phyloP scores from a whole-genome alignment of 192 early-diverging fungal genomes.

The Backusella macrospora region DNA sequence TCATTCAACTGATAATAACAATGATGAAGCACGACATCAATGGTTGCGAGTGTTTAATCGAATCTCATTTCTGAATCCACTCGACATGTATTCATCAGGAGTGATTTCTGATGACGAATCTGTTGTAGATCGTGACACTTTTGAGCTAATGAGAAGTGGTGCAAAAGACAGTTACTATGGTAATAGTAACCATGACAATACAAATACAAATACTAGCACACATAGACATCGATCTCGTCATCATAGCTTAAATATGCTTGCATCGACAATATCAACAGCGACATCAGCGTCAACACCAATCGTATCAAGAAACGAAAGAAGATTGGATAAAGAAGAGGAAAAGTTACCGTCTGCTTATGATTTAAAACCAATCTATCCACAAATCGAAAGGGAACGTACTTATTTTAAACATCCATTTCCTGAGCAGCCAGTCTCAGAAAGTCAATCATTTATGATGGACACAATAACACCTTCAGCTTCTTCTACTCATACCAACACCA shows the following conservation, averaged over 20 bases:
- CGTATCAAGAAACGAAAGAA: too few relatives aligned
- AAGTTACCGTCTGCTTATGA: slow-evolving; percentile 23
- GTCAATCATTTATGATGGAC: slow-evolving; percentile 3
- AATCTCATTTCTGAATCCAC: slow-evolving; percentile 23
- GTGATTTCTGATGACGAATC: slow-evolving; percentile 15
- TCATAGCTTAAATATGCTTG: background rate
- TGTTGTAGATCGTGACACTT: slow-evolving; percentile 11
- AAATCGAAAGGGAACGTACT: background rate
- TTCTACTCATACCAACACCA: background rate
- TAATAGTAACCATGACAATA: background rate
- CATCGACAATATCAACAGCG: background rate
- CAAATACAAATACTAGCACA: background rate
- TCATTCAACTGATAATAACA: background rate
- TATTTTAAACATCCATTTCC: slow-evolving; percentile 9
- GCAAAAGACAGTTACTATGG: slow-evolving; percentile 4
- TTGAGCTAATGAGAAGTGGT: slow-evolving; percentile 22
- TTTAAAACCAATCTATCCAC: slow-evolving; percentile 15
- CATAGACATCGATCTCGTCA: background rate
- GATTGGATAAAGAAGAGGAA: slow-evolving; percentile 17
- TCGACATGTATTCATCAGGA: slow-evolving; percentile 1
- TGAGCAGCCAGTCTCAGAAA: background rate
- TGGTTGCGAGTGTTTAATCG: slow-evolving; percentile 13
- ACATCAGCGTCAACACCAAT: background rate
- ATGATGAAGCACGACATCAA: slow-evolving; percentile 18
- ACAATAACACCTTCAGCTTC: background rate